Conservation (phyloP, 495 filamentous ascomycete species). For the Lentithecium fluviatile region DNA sequence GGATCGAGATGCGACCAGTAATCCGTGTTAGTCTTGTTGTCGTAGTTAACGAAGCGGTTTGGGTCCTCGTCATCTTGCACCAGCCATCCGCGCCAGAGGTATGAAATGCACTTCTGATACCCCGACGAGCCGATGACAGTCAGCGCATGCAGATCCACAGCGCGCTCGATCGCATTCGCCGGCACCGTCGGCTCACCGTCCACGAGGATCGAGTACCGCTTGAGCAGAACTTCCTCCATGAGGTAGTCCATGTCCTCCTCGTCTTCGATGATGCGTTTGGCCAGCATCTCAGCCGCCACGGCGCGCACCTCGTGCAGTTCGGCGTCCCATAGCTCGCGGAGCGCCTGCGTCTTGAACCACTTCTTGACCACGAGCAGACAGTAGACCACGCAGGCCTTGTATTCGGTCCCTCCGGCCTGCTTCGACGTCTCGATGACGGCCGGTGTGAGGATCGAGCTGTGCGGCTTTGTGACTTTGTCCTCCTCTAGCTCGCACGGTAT, state of each 20-base stretch:
- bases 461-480: slow-evolving; percentile 66
- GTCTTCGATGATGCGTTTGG: slow-evolving; percentile 87
- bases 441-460: slow-evolving; percentile 79
- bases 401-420: slow-evolving; percentile 74
- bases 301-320: slow-evolving; percentile 77
- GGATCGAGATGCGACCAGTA: slow-evolving; percentile 86
- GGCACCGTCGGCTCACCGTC: slow-evolving; percentile 69
- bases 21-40: slow-evolving; percentile 66
- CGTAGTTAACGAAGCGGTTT: slow-evolving; percentile 79
- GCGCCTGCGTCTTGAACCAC: slow-evolving; percentile 85
- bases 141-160: slow-evolving; percentile 89
- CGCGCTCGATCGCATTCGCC: slow-evolving; percentile 83
- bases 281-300: slow-evolving; percentile 86
- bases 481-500: slow-evolving; percentile 84
- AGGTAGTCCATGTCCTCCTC: slow-evolving; percentile 76
- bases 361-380: slow-evolving; percentile 82
- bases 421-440: slow-evolving; percentile 75
- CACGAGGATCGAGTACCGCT: slow-evolving; percentile 79
- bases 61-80: slow-evolving; percentile 89
- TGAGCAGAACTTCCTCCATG: slow-evolving; percentile 78
- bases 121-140: slow-evolving; percentile 83
- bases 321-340: slow-evolving; percentile 85
- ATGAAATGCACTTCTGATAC: slow-evolving; percentile 92
- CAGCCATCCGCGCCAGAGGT: slow-evolving; percentile 95
- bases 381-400: slow-evolving; percentile 75